phyloP scores from a whole-genome alignment of 768 basidiomycete genomes.

The Sarcomyxa edulis region DNA sequence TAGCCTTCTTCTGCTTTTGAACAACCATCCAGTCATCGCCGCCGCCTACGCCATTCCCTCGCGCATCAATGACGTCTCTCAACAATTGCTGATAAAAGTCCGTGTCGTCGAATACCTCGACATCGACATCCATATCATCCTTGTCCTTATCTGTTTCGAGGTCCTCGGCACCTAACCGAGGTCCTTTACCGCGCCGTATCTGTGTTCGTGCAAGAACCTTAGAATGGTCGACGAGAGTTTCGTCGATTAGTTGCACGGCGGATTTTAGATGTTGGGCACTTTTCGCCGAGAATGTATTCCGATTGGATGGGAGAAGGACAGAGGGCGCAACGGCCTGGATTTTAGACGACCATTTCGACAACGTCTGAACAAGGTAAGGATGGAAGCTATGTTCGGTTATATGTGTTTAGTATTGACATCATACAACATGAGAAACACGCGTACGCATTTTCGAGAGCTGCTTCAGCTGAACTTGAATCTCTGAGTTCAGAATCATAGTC shows the following conservation, averaged over 20 bases:
- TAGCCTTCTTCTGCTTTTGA: slow-evolving; percentile 67
- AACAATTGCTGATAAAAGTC: slow-evolving; percentile 93
- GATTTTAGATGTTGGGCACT: slow-evolving; percentile 53
- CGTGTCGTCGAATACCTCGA: slow-evolving; percentile 76
- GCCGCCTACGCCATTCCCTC: slow-evolving; percentile 34
- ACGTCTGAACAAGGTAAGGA: slow-evolving; percentile 66
- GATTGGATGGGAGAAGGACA: slow-evolving; percentile 62
- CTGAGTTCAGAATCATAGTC: slow-evolving; percentile 32
- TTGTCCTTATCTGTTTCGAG: slow-evolving; percentile 11
- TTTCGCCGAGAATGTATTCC: slow-evolving; percentile 60
- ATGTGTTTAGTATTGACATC: slow-evolving; percentile 5
- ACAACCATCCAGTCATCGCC: slow-evolving; percentile 57
- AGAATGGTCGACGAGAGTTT: slow-evolving; percentile 51
- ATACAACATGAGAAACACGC: slow-evolving; percentile 15
- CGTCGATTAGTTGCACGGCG: slow-evolving; percentile 74
- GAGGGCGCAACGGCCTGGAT: slow-evolving; percentile 89
- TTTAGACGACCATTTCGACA: slow-evolving; percentile 94
- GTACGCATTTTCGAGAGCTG: slow-evolving; percentile 49
- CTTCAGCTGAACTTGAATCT: slow-evolving; percentile 34
- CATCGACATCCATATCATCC: slow-evolving; percentile 27
- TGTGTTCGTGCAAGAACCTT: slow-evolving; percentile 64
- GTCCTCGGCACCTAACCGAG: slow-evolving; percentile 31
- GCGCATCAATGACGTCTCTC: slow-evolving; percentile 84
- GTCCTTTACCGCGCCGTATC: slow-evolving; percentile 42
- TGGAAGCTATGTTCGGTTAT: slow-evolving; percentile 46